Evolutionary conservation across 1,284 basidiomycete species (phyloP), one percentile per base, ranked within the genome.

Genomic region (Ganoderma lingzhi): DNA sequence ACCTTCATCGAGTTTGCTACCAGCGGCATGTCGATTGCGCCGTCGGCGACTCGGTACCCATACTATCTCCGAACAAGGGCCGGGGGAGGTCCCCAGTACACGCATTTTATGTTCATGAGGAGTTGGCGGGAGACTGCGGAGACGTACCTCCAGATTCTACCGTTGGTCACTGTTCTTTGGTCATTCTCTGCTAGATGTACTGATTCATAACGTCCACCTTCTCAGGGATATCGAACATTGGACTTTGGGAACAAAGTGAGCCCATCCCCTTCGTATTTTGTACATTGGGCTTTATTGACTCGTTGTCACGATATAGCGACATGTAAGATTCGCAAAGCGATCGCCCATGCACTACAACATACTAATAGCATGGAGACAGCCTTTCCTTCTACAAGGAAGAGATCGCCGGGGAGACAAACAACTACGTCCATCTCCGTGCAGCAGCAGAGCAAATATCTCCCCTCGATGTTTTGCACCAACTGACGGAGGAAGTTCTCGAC

Each of bases 331-430:
- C 41, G 10, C 19, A 17, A n/a, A 23, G 30, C 23, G 12, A 4
- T 12, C 35, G 6, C 6, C 2, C 39, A 5, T 0, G 3, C 14
- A 2, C 3, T 19, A 30, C 23, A 39, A 28, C 55, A 15, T 42
- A 67, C 12, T 1, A 1, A 42, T 0, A 8, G 1, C 19, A 4
- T 30, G 53, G 35, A 15, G 5, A 56, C 32, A 73, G 72, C n/a
- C 61, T 73, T 14, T 73, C 72, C 8, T 73, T 71, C 44, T 73
- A 73, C 67, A 73, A 73, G 44, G 72, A 73, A 44, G 68, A 67
- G 35, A 48, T 73, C 1, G 70, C 66, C 2, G 70, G 72, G 3
- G 72, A 73, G 55, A 70, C 63, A 19, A 69, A 45, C 58, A 73
- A 73, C 42, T 73, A 71, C 37, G 62, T 73, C 9, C 68, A 71